phyloP scores from a whole-genome alignment of 2,329 filamentous ascomycete species.

The Plectosphaerella sp. region DNA sequence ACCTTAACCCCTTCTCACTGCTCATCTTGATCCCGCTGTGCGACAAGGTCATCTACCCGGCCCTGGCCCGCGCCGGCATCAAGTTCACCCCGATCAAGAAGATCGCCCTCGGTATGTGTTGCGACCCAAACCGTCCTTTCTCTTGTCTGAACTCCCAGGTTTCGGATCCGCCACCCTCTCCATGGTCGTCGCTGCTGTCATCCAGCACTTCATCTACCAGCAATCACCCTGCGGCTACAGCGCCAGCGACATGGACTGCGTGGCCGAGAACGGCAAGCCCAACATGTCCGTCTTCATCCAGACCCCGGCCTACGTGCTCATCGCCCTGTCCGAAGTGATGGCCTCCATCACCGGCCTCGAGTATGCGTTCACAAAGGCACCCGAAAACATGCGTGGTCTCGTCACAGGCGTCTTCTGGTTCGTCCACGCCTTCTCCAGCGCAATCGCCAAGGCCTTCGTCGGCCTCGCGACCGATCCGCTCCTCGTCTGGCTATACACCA shows the following conservation, averaged over 20 bases:
- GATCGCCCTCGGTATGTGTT: conserved; percentile 29
- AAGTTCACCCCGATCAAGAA: conserved; percentile 60
- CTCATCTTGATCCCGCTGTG: conserved; percentile 71
- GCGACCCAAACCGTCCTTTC: too few relatives aligned
- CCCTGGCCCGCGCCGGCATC: conserved; percentile 48
- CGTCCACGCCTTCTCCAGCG: conserved; percentile 53
- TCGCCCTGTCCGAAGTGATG: conserved; percentile 22
- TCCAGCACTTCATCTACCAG: conserved; percentile 47
- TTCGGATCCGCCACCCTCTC: conserved; percentile 18
- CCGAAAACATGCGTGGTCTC: conserved; percentile 59
- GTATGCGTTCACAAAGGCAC: conserved; percentile 62
- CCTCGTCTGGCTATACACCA: conserved; percentile 61
- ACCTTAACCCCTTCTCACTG: conserved; percentile 47
- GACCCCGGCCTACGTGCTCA: conserved; percentile 24
- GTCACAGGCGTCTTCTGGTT: conserved; percentile 53
- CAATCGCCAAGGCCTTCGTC: conserved; percentile 45
- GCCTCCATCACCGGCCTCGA: conserved; percentile 43
- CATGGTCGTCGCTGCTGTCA: conserved; percentile 27
- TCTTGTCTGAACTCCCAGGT: conserved; percentile 7
- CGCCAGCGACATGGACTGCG: conserved; percentile 35
- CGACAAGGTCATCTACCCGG: conserved; percentile 55
- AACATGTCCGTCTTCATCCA: conserved; percentile 53
- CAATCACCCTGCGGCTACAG: conserved; percentile 45
- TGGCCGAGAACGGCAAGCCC: conserved; percentile 20
- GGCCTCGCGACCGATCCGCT: conserved; percentile 40